phyloP scores from a whole-genome alignment of 192 early-diverging fungal species.

The Chytriomyces hyalinus region DNA sequence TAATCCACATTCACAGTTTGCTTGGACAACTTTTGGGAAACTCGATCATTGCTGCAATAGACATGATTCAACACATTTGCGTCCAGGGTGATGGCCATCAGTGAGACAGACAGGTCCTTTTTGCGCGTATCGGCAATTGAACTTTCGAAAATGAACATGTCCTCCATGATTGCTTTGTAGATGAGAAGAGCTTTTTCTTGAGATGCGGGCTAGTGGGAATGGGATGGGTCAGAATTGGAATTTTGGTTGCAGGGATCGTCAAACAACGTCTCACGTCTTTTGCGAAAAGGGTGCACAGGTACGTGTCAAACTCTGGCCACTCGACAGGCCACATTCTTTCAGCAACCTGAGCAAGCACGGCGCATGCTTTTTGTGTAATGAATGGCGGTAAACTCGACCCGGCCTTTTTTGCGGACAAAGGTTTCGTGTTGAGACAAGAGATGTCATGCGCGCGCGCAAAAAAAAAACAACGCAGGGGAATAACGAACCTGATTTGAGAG shows the following conservation, averaged over 20 bases:
- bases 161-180: slow-evolving; percentile 61
- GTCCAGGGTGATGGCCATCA: slow-evolving; percentile 63
- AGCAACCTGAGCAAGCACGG: slow-evolving; percentile 10
- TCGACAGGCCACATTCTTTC: slow-evolving; percentile 31
- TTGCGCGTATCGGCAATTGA: slow-evolving; percentile 62
- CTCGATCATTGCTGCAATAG: slow-evolving; percentile 55
- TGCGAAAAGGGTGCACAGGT: not conserved
- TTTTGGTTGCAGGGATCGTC: too few relatives aligned
- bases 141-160: slow-evolving; percentile 68
- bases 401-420: not conserved
- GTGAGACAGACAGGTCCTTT: slow-evolving; percentile 57
- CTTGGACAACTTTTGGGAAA: not conserved
- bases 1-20: slow-evolving; percentile 31
- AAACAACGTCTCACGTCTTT: not conserved
- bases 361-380: slow-evolving; percentile 8
- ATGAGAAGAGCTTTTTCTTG: slow-evolving; percentile 64
- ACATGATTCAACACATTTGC: slow-evolving; percentile 45
- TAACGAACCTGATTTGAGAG: slow-evolving; percentile 42
- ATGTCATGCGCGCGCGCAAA: not conserved
- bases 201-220: not conserved
- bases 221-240: not conserved
- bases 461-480: slow-evolving; percentile 31
- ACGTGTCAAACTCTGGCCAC: slow-evolving; percentile 7
- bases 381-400: not conserved
- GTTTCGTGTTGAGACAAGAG: slow-evolving; percentile 10